phyloP scores from a whole-genome alignment of 192 early-diverging fungal species.

The Borealophlyctis nickersoniae region DNA sequence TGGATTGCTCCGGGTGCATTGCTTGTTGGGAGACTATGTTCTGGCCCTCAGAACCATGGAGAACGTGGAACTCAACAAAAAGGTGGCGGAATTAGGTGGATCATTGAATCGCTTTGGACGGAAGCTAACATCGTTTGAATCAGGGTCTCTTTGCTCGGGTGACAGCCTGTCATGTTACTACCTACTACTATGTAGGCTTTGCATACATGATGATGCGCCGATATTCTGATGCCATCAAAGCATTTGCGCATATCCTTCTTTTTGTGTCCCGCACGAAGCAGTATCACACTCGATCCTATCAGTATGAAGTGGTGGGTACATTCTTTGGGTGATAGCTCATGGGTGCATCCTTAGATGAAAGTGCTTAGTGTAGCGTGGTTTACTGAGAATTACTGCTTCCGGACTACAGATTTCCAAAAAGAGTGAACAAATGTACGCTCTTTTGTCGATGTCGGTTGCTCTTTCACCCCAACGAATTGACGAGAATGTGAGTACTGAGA shows the following conservation, averaged over 20 bases:
- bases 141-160: conserved; percentile 90
- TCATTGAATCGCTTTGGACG: not conserved
- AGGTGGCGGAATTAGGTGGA: conserved; percentile 32
- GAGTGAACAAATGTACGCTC: conserved; percentile 93
- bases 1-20: conserved; percentile 90
- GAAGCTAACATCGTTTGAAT: not conserved
- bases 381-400: conserved; percentile 16
- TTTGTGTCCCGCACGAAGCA: conserved; percentile 91
- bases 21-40: conserved; percentile 92
- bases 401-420: conserved; percentile 71
- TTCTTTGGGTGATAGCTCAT: not conserved
- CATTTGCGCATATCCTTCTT: conserved; percentile 84
- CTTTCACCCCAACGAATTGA: conserved; percentile 91
- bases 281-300: conserved; percentile 89
- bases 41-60: conserved; percentile 95
- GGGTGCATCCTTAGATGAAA: not conserved
- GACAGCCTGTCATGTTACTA: conserved; percentile 95
- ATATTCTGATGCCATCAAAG: conserved; percentile 91
- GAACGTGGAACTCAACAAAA: conserved; percentile 91
- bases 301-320: conserved; percentile 73
- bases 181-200: conserved; percentile 97
- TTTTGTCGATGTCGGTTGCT: conserved; percentile 85
- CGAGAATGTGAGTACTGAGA: conserved; percentile 61
- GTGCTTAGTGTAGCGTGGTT: not conserved
- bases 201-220: conserved; percentile 98